Evolutionary conservation across 192 early-diverging fungal genomes (phyloP).

Genomic region (Podila horticola): DNA sequence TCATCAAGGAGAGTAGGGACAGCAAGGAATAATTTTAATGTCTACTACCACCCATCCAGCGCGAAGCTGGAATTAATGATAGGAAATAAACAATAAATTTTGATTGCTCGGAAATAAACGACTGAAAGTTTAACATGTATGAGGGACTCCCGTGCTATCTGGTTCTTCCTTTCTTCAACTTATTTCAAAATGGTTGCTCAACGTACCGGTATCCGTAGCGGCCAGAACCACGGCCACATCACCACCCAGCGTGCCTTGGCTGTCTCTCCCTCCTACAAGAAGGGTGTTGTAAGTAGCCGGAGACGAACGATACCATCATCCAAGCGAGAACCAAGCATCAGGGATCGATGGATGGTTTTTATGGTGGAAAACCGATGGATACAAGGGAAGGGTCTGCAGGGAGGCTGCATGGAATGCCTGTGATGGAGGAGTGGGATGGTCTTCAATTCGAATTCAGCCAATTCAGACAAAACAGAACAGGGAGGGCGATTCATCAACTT

Average conservation of each 20-base stretch:
- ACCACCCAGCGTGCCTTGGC: constrained; percentile 77
- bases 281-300: constrained; percentile 59
- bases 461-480: not conserved
- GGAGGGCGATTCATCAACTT: too few relatives aligned
- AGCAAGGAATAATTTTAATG: too few relatives aligned
- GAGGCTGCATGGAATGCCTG: not conserved
- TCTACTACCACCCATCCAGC: too few relatives aligned
- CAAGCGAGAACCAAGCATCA: not conserved
- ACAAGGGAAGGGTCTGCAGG: not conserved
- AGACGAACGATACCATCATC: not conserved
- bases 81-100: not conserved
- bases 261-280: constrained; percentile 78
- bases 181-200: constrained; percentile 40
- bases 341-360: constrained; percentile 3
- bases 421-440: not conserved
- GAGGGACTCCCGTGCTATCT: too few relatives aligned
- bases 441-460: not conserved
- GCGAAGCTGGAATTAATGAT: not conserved
- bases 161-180: constrained; percentile 5
- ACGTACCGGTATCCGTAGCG: constrained; percentile 89
- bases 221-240: constrained; percentile 95
- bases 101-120: not conserved
- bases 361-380: not conserved
- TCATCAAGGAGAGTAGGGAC: too few relatives aligned
- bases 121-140: too few relatives aligned